phyloP scores from a whole-genome alignment of 164 flowering plant species.

The Piper longum region DNA sequence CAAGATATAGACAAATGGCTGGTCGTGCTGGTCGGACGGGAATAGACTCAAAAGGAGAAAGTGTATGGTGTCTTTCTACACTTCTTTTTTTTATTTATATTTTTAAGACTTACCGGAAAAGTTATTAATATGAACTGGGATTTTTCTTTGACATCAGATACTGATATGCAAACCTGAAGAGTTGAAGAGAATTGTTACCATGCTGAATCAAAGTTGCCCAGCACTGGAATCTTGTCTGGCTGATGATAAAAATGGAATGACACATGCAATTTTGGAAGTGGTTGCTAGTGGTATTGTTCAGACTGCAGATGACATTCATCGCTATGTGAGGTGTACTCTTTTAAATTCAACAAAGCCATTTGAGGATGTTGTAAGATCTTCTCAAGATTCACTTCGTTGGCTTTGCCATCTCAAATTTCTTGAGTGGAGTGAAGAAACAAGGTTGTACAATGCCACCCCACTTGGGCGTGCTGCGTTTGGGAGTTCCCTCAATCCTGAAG shows the following conservation, averaged over 20 bases:
- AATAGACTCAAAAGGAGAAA: slow-evolving; percentile 95
- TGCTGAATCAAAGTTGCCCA: slow-evolving; percentile 72
- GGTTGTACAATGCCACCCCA: slow-evolving; percentile 79
- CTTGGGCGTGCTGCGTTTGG: slow-evolving; percentile 98
- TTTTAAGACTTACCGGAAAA: neutral
- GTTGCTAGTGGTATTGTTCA: slow-evolving; percentile 96
- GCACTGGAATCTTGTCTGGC: slow-evolving; percentile 86
- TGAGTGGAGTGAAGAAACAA: slow-evolving; percentile 92
- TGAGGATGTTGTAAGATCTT: slow-evolving; percentile 90
- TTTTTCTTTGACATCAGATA: slow-evolving; percentile 25
- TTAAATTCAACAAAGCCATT: slow-evolving; percentile 93
- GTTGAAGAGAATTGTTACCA: slow-evolving; percentile 43
- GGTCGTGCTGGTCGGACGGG: slow-evolving; percentile 99
- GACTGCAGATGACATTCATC: slow-evolving; percentile 82
- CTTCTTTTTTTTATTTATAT: neutral
- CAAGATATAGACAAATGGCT: slow-evolving; percentile 91
- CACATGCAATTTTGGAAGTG: slow-evolving; percentile 95
- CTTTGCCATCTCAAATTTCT: slow-evolving; percentile 75
- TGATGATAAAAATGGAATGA: slow-evolving; percentile 97
- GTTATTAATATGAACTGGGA: neutral
- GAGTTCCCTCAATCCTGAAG: slow-evolving; percentile 92
- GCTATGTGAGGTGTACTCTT: slow-evolving; percentile 94
- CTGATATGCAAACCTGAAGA: slow-evolving; percentile 87
- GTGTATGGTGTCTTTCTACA: slow-evolving; percentile 41
- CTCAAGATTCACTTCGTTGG: slow-evolving; percentile 95